These are phyloP conservation scores for Globisporangium sylvaticum DNA, from an alignment of 352 stramenopile species.

Conservation along the genomic window DNA sequence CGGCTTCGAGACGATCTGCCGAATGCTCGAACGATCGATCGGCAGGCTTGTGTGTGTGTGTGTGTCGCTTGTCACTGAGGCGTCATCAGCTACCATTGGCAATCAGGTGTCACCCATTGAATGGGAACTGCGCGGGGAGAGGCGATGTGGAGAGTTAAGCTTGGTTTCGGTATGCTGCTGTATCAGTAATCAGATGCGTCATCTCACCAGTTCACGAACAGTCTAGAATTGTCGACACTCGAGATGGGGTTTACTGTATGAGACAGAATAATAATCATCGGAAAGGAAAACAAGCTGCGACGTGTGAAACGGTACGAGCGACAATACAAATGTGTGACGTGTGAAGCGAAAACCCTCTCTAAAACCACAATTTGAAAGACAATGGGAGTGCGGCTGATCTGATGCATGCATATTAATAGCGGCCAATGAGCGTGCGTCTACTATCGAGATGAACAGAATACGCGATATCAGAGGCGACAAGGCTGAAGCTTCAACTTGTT, in stretches of 20 bases:
- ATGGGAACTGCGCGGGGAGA: neutral
- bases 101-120: slow-evolving; percentile 1
- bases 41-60: neutral
- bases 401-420: neutral
- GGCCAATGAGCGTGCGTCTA: neutral
- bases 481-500: neutral
- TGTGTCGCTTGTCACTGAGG: neutral
- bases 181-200: slow-evolving; percentile 8
- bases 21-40: neutral
- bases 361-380: neutral
- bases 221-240: slow-evolving; percentile 8
- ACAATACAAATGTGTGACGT: neutral
- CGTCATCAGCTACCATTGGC: neutral
- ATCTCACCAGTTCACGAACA: slow-evolving; percentile 5
- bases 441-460: neutral
- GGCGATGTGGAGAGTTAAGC: neutral
- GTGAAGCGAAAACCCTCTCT: neutral
- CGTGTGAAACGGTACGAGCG: neutral
- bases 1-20: neutral
- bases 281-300: neutral
- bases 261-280: slow-evolving; percentile 1
- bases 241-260: neutral
- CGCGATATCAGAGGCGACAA: neutral
- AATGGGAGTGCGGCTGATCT: neutral
- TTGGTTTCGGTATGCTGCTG: neutral